phyloP scores from a whole-genome alignment of 345 rosid species.

The Cardamine occulta region DNA sequence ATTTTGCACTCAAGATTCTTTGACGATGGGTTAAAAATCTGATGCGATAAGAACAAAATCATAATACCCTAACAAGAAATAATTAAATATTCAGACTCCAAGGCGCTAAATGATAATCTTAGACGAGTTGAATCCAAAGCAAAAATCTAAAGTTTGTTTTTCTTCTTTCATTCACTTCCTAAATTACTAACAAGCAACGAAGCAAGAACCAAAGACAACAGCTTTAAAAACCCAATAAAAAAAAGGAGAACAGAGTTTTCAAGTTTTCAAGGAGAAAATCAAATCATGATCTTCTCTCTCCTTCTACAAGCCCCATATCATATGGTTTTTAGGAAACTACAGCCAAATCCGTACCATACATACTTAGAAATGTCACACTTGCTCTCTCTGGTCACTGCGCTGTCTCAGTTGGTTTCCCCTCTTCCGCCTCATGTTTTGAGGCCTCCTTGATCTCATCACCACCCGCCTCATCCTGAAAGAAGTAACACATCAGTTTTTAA shows the following conservation, averaged over 20 bases:
- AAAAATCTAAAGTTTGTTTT: not conserved
- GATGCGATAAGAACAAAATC: not conserved
- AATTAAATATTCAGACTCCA: not conserved
- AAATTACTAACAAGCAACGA: conserved; percentile 9
- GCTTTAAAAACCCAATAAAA: not conserved
- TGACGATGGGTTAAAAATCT: conserved; percentile 1
- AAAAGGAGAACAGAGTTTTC: not conserved
- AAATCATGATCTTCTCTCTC: conserved; percentile 32
- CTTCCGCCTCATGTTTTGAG: conserved; percentile 67
- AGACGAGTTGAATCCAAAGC: not conserved
- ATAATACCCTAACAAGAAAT: not conserved
- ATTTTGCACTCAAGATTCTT: not conserved
- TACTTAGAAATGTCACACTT: conserved; percentile 5
- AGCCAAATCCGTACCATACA: conserved; percentile 32
- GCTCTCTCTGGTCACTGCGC: conserved; percentile 19
- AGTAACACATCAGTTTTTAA: conserved; percentile 4
- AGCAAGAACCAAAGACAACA: not conserved
- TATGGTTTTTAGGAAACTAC: conserved; percentile 24
- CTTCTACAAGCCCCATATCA: conserved; percentile 33
- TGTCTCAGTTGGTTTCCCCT: conserved; percentile 42
- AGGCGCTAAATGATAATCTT: not conserved
- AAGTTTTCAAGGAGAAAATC: conserved; percentile 13
- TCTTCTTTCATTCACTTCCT: conserved; percentile 8
- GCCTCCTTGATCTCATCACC: conserved; percentile 93
- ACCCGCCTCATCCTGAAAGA: conserved; percentile 65